Base-by-base conservation (phyloP, 805 yeast species). In the Wickerhamiella vanderwaltii region DNA sequence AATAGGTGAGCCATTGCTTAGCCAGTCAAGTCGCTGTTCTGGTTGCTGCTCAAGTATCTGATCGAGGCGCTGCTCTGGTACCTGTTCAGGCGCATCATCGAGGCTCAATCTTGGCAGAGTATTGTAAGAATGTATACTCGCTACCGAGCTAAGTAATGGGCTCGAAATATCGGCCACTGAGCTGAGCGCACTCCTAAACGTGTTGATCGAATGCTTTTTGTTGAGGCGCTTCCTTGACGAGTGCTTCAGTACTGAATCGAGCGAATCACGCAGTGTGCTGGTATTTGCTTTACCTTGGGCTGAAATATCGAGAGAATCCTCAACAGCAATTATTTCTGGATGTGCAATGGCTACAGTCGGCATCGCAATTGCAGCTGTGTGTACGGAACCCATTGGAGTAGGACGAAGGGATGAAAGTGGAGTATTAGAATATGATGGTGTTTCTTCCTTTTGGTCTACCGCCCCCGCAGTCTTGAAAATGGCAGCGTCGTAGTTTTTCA, bases 401-500 rank as follows among this genome's bases (percentile, higher is more conserved):
- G 36, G 36, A 11, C 22, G 36, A 3, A 33, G 36, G 5, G 36
- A 20, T 12, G 24, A 11, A 19, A 33, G 5, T 13, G 26, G 18
- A 9, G 25, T 33, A 12, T 33, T 18, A 11, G 11, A 20, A 6
- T 33, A 17, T 5, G 26, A 23, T 7, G 9, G 11, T 2, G 26
- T 4, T 19, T 20, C 26, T 6, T 33, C 36, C n/a, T 33, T 33
- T 12, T 33, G 18, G 17, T 20, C 16, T n/a, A 9, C 31, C 23
- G 11, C 40, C 35, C 41, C 51, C 35, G 38, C 49, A 3, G 55
- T 41, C 20, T 46, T 46, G 46, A 81, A 86, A 1, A 75, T 63
- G 18, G 64, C 65, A 2, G 63, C 57, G 52, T 88, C 97, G 52
- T 83, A 82, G 2, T 75, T 79, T 1, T 68, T 49, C 28, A 78